Conservation (phyloP, 2,329 filamentous ascomycete species). For the Magnaporthiopsis poae region DNA sequence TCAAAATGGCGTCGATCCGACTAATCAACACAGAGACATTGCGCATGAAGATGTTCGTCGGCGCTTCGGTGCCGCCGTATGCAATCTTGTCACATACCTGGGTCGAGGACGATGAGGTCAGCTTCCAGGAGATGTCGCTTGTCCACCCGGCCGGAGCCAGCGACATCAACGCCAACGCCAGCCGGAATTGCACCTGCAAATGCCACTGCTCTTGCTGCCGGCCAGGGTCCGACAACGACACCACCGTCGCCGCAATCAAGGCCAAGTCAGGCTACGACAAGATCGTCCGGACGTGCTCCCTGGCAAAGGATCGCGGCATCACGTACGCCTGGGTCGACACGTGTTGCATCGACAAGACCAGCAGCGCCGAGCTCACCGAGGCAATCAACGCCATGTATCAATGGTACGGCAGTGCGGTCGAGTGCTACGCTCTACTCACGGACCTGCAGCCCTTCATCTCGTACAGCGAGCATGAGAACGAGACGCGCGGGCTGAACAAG, state of each 20-base stretch:
- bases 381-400: conserved; percentile 10
- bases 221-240: not conserved
- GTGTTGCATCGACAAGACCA: conserved; percentile 9
- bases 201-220: not conserved
- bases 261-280: conserved; percentile 10
- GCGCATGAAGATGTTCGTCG: conserved; percentile 4
- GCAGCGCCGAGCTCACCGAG: conserved; percentile 8
- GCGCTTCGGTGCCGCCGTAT: conserved; percentile 22
- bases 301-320: conserved; percentile 4
- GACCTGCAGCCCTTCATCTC: not conserved
- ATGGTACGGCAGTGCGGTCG: conserved; percentile 5
- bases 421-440: conserved; percentile 4
- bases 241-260: not conserved
- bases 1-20: conserved; percentile 8
- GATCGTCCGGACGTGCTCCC: conserved; percentile 8
- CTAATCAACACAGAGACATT: conserved; percentile 9
- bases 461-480: not conserved
- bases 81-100: conserved; percentile 16
- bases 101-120: conserved; percentile 14
- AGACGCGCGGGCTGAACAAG: not conserved
- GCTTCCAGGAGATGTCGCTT: conserved; percentile 12
- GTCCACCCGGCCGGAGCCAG: not conserved
- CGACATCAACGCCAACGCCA: conserved; percentile 2
- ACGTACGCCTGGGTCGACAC: conserved; percentile 7
- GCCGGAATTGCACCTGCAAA: conserved; percentile 4